Conservation (phyloP, 805 yeast species). For the Cyberlindnera amylophila region DNA sequence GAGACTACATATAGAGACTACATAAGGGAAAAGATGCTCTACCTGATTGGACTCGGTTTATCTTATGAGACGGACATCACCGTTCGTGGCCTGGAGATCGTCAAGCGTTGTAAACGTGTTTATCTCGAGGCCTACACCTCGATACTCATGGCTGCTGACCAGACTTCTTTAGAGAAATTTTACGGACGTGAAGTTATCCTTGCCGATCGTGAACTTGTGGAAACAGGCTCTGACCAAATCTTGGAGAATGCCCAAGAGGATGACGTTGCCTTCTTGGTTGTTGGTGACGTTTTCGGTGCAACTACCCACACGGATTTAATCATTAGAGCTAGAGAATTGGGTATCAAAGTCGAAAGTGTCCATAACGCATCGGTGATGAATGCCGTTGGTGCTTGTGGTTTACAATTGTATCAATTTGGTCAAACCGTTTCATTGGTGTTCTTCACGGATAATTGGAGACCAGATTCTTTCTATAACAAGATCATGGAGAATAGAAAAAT, state of each 20-base stretch:
- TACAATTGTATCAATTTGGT: slow-evolving; percentile 92
- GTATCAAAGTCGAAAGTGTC: slow-evolving; percentile 72
- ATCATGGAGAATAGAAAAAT: slow-evolving; percentile 83
- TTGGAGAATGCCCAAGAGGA: slow-evolving; percentile 70
- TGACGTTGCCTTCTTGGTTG: slow-evolving; percentile 91
- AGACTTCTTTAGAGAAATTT: slow-evolving; percentile 68
- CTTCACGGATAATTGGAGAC: slow-evolving; percentile 94
- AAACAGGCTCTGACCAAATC: slow-evolving; percentile 80
- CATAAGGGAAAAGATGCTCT: slow-evolving; percentile 78
- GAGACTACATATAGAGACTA: too few species aligned
- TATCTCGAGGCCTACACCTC: slow-evolving; percentile 95
- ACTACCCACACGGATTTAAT: slow-evolving; percentile 96
- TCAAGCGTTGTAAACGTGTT: slow-evolving; percentile 81
- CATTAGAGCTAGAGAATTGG: slow-evolving; percentile 82
- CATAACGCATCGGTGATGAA: slow-evolving; percentile 98
- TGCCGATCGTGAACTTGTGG: slow-evolving; percentile 95
- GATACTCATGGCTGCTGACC: slow-evolving; percentile 88
- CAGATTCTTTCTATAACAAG: slow-evolving; percentile 91
- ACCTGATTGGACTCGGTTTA: slow-evolving; percentile 86
- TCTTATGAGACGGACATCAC: slow-evolving; percentile 89
- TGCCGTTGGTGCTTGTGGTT: slow-evolving; percentile 97
- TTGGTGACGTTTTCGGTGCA: slow-evolving; percentile 97
- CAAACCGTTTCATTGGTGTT: slow-evolving; percentile 96
- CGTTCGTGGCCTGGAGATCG: slow-evolving; percentile 86
- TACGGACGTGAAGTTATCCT: slow-evolving; percentile 82